Percentiles rank a stretch among this genome's conserved stretches.
These are phyloP conservation scores for Boletus eberwhitei DNA, from an alignment of 768 basidiomycete genomes.

Conservation along the genomic window DNA sequence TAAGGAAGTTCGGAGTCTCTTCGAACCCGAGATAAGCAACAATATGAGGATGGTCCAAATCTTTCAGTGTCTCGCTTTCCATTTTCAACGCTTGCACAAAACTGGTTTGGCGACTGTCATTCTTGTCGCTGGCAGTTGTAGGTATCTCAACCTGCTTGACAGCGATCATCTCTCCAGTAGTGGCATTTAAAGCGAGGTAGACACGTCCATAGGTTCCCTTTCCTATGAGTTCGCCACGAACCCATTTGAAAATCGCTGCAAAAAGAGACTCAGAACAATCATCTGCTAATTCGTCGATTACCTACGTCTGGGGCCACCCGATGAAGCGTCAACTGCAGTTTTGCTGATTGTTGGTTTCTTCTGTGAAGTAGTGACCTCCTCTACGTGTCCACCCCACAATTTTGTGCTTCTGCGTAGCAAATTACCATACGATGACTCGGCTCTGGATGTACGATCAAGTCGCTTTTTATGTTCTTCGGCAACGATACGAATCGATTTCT, in stretches of 20 bases:
- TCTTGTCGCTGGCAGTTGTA: slow-evolving; percentile 85
- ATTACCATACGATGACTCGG: slow-evolving; percentile 48
- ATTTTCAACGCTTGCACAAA: slow-evolving; percentile 91
- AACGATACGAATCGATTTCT: slow-evolving; percentile 91
- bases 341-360: slow-evolving; percentile 43
- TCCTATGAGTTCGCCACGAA: slow-evolving; percentile 95
- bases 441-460: slow-evolving; percentile 66
- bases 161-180: slow-evolving; percentile 97
- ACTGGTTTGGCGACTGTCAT: slow-evolving; percentile 76
- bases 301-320: slow-evolving; percentile 67
- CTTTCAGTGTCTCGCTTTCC: slow-evolving; percentile 95
- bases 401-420: slow-evolving; percentile 83
- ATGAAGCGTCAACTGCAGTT: slow-evolving; percentile 55
- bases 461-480: slow-evolving; percentile 83
- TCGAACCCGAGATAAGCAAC: slow-evolving; percentile 97
- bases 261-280: slow-evolving; percentile 17
- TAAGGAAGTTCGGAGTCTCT: slow-evolving; percentile 81
- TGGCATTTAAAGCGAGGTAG: slow-evolving; percentile 93
- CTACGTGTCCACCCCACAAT: slow-evolving; percentile 90
- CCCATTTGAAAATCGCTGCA: slow-evolving; percentile 93
- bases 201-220: slow-evolving; percentile 96
- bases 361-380: slow-evolving; percentile 85
- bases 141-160: slow-evolving; percentile 99
- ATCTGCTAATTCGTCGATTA: slow-evolving; percentile 17
- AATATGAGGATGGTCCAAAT: slow-evolving; percentile 95